Base-by-base conservation (phyloP, 257 asterid genomes). In the Nicotiana tomentosiformis region DNA sequence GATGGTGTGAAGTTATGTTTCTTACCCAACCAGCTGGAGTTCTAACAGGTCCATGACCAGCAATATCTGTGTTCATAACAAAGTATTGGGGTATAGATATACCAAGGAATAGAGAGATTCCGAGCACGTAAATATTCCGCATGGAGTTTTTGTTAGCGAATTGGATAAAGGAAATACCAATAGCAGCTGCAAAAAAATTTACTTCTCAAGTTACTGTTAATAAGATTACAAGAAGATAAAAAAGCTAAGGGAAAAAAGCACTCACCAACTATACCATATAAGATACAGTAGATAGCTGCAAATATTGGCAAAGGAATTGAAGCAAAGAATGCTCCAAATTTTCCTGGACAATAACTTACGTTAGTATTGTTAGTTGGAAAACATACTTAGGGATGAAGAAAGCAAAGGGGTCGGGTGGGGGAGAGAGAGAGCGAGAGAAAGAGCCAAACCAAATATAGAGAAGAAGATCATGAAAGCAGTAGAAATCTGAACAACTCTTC, bases 301-400 rank as follows among this genome's bases (percentile, higher is more conserved):
- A 93, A 96, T 84, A 96, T 90, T 17, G 99, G 99, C 81, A 94
- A 78, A 2, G 99, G 99, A 81, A 94, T 96, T 14, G 97, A 90
- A 46, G 99, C 98, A 74, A 96, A 96, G 84, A 96, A 92, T 61
- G 98, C 99, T 10, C 99, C 99, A 53, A 94, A 96, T 86, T 96
- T 96, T 65, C 99, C 99, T 96, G 94, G 78, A 88, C 82, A 87
- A 64, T 51, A 82, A 16, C 81, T 77, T 66, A 18, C 16, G 20
- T 77, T 83, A 76, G 39, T 77, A 80, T n/a, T 78, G 55, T 66
- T 37, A 29, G 20, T 62, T 23, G 30, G 17, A 77, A 61, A 35
- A 82, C 79, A 29, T 55, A 82, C 62, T 23, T 23, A 20, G 55
- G 46, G 1, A 32, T 26, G 78, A 68, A 53, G 4, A 18, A 35